Conservation (phyloP, 1,139 yeast genomes). For the Suhomyces choctaworum region DNA sequence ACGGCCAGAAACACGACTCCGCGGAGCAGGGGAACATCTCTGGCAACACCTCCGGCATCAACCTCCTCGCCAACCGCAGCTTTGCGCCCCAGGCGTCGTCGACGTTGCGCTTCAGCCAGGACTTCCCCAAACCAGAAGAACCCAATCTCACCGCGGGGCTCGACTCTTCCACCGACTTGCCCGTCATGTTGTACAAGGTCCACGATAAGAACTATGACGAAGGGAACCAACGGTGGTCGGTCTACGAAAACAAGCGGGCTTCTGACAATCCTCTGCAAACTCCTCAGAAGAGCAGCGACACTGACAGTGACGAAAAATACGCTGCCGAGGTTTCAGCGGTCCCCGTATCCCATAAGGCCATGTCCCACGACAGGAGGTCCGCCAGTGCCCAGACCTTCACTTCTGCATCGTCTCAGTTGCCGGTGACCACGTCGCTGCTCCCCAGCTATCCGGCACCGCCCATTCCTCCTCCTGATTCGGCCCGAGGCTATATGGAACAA, state of each 20-base stretch:
- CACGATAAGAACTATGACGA: slow-evolving; percentile 30
- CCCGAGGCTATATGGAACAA: slow-evolving; percentile 13
- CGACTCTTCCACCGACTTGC: slow-evolving; percentile 29
- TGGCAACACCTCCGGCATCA: slow-evolving; percentile 1
- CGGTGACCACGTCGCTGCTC: slow-evolving; percentile 4
- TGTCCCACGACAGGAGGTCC: slow-evolving; percentile 5
- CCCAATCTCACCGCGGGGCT: slow-evolving; percentile 30
- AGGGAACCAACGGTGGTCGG: slow-evolving; percentile 31
- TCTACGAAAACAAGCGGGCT: slow-evolving; percentile 22
- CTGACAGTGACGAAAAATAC: slow-evolving; percentile 4
- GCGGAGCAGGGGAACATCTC: slow-evolving; percentile 5
- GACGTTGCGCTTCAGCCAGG: slow-evolving; percentile 12
- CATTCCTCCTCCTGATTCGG: slow-evolving; percentile 9
- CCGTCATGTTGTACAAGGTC: slow-evolving; percentile 32
- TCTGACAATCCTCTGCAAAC: slow-evolving; percentile 9
- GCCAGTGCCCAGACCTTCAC: slow-evolving; percentile 10
- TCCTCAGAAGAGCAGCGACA: slow-evolving; percentile 9
- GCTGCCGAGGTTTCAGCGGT: neutral
- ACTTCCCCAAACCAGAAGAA: slow-evolving; percentile 11
- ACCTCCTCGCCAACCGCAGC: slow-evolving; percentile 1
- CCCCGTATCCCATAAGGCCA: slow-evolving; percentile 2
- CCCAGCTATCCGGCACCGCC: slow-evolving; percentile 3
- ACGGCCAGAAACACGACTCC: neutral
- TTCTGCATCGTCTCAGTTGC: slow-evolving; percentile 9
- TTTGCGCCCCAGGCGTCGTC: slow-evolving; percentile 13